Percentiles rank a stretch among this genome's conserved stretches.
Conservation (phyloP, 2,329 filamentous ascomycete species). For the Colletotrichum gigasporum region DNA sequence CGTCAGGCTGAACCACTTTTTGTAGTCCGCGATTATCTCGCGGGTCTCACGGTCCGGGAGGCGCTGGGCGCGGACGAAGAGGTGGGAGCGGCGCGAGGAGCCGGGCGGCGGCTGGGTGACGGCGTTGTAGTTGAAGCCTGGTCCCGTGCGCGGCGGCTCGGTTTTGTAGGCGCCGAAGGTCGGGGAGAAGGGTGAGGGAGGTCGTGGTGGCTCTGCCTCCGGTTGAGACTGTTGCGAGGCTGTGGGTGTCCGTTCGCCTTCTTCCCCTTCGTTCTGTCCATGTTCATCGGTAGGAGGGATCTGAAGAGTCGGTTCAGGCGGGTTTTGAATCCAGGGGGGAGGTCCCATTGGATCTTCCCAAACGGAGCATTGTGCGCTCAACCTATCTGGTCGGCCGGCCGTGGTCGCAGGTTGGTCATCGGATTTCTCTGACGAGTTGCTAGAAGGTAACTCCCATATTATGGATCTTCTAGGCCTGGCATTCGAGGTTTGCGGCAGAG, state of each 20-base stretch:
- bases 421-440: too few relatives aligned
- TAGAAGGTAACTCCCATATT: too few relatives aligned
- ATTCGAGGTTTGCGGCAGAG: too few relatives aligned
- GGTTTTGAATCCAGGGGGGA: too few relatives aligned
- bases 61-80: slow-evolving; percentile 4
- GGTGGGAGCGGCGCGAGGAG: background rate
- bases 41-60: background rate
- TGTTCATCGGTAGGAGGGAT: too few relatives aligned
- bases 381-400: too few relatives aligned
- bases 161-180: background rate
- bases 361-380: too few relatives aligned
- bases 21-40: background rate
- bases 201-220: background rate
- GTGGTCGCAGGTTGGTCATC: too few relatives aligned
- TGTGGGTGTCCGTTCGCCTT: background rate
- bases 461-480: too few relatives aligned
- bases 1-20: background rate
- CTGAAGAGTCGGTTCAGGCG: too few relatives aligned
- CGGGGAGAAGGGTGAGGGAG: background rate
- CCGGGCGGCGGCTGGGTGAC: background rate
- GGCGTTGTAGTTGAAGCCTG: slow-evolving; percentile 7
- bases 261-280: too few relatives aligned
- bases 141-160: background rate
- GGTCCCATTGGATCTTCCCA: background rate
- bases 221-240: background rate